Percentiles rank a stretch among this genome's conserved stretches.
These are phyloP conservation scores for Populus nigra DNA, from an alignment of 345 rosid species.

Conservation along the genomic window DNA sequence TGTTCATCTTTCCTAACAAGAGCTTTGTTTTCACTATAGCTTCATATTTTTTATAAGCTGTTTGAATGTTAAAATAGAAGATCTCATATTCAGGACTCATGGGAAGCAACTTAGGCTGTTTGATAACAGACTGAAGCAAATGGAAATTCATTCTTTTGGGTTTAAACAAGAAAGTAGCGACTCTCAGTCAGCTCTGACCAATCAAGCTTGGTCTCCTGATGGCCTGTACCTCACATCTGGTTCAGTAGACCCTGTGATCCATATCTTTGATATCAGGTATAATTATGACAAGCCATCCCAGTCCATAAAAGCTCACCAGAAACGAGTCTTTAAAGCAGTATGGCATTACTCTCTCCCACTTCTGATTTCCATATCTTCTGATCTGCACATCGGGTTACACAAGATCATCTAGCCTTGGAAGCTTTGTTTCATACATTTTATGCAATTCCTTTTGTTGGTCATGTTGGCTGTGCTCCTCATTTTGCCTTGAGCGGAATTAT, in stretches of 20 bases:
- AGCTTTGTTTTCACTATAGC: background rate
- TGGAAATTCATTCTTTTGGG: conserved; percentile 81
- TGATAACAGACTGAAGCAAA: conserved; percentile 74
- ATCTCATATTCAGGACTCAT: conserved; percentile 51
- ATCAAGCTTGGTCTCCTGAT: conserved; percentile 94
- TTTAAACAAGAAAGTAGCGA: conserved; percentile 97
- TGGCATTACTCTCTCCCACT: conserved; percentile 78
- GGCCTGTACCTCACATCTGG: conserved; percentile 79
- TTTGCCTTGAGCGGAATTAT: background rate
- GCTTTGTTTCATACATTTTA: background rate
- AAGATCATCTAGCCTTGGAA: conserved; percentile 29
- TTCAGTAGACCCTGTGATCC: conserved; percentile 88
- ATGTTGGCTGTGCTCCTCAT: background rate
- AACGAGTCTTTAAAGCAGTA: conserved; percentile 80
- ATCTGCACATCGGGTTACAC: conserved; percentile 77
- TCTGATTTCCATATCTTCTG: conserved; percentile 82
- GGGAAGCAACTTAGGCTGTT: conserved; percentile 77
- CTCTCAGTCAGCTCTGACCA: conserved; percentile 83
- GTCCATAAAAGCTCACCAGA: conserved; percentile 78
- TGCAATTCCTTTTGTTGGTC: background rate
- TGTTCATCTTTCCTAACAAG: background rate
- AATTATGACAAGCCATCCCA: conserved; percentile 73
- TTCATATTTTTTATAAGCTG: background rate
- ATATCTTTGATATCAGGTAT: conserved; percentile 83
- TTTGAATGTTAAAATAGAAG: background rate